These are phyloP conservation scores for Huntiella abstrusa DNA, from an alignment of 2,329 filamentous ascomycete species.

Conservation along the genomic window DNA sequence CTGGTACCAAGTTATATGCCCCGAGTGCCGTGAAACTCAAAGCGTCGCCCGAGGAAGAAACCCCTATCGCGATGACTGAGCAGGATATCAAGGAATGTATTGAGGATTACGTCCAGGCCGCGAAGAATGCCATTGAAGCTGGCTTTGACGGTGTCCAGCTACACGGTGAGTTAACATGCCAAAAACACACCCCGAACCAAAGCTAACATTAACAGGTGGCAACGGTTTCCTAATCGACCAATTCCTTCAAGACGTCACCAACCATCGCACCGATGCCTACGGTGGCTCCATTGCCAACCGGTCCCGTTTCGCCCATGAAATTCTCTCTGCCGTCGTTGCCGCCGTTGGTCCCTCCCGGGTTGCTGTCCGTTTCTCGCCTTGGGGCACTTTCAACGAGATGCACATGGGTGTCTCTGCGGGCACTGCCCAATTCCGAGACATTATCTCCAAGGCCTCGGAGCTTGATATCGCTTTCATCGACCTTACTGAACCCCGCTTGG, in stretches of 20 bases:
- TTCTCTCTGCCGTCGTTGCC: slow-evolving; percentile 23
- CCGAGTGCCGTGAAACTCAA: slow-evolving; percentile 17
- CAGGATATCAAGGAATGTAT: slow-evolving; percentile 48
- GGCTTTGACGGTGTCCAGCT: slow-evolving; percentile 55
- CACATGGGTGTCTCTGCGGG: slow-evolving; percentile 28
- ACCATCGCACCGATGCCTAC: slow-evolving; percentile 33
- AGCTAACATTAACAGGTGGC: slow-evolving; percentile 17
- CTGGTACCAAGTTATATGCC: slow-evolving; percentile 7
- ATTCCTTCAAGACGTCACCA: slow-evolving; percentile 35
- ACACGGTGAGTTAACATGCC: slow-evolving; percentile 14
- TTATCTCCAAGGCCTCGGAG: slow-evolving; percentile 29
- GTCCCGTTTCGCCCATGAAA: slow-evolving; percentile 30
- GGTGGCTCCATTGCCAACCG: slow-evolving; percentile 36
- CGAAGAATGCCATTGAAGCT: slow-evolving; percentile 36
- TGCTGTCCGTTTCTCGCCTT: slow-evolving; percentile 38
- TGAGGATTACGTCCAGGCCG: slow-evolving; percentile 35
- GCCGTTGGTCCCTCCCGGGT: slow-evolving; percentile 30
- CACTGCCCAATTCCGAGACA: slow-evolving; percentile 34
- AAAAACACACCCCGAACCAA: too few relatives aligned
- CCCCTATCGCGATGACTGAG: slow-evolving; percentile 45
- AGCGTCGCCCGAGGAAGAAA: slow-evolving; percentile 26
- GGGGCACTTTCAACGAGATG: slow-evolving; percentile 38
- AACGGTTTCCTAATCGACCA: slow-evolving; percentile 46
- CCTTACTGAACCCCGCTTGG: slow-evolving; percentile 34
- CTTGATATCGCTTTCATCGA: slow-evolving; percentile 38